These are phyloP conservation scores for Erysimum cheiri DNA, from an alignment of 441 rosid genomes.

Conservation along the genomic window DNA sequence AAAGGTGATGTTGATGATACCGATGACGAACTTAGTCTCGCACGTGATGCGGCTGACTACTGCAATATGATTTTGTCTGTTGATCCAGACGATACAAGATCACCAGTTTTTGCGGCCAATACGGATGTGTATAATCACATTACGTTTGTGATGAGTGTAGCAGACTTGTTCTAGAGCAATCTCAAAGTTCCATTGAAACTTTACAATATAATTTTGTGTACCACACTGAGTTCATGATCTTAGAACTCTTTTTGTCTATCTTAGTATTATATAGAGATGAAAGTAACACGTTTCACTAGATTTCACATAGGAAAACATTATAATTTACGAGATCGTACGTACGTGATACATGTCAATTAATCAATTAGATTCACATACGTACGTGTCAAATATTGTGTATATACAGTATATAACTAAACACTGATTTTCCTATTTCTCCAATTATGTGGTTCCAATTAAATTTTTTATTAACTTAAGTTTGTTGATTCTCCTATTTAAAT, in stretches of 20 bases:
- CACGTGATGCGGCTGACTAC: constrained; percentile 43
- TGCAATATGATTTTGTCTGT: constrained; percentile 44
- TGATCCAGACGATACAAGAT: constrained; percentile 42
- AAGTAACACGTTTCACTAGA: not conserved
- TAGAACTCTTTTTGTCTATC: not conserved
- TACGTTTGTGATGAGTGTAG: constrained; percentile 41
- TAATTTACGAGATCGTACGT: not conserved
- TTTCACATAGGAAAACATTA: not conserved
- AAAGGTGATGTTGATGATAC: constrained; percentile 35
- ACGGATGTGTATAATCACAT: constrained; percentile 41
- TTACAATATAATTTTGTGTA: not conserved
- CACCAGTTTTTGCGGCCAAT: constrained; percentile 23
- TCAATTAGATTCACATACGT: not conserved
- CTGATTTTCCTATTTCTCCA: not conserved
- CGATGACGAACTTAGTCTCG: constrained; percentile 30
- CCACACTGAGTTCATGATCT: not conserved
- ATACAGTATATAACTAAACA: too few species aligned
- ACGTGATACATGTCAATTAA: not conserved
- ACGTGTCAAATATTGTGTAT: not conserved
- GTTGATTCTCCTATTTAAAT: too few species aligned
- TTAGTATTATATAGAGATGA: not conserved
- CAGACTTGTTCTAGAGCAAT: constrained; percentile 32
- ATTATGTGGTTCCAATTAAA: too few species aligned
- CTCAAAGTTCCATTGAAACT: not conserved
- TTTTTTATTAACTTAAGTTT: too few species aligned